phyloP scores from a whole-genome alignment of 1,284 basidiomycete genomes.

The Hymenochaete sp. region DNA sequence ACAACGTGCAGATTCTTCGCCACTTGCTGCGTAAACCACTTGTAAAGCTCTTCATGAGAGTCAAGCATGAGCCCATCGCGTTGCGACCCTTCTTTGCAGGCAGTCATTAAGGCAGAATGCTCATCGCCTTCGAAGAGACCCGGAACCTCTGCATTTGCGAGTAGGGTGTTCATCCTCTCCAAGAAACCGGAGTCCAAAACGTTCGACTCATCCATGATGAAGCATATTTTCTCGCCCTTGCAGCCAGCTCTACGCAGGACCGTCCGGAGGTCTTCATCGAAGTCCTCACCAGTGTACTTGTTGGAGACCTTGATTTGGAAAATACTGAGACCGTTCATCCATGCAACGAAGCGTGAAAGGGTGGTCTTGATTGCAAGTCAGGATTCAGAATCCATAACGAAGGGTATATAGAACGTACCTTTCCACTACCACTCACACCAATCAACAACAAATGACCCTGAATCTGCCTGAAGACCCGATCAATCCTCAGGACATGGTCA shows the following conservation, averaged over 20 bases:
- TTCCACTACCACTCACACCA: constrained; percentile 95
- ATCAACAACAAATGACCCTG: constrained; percentile 96
- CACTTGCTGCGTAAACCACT: constrained; percentile 96
- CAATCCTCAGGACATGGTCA: constrained; percentile 94
- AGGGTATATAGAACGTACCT: constrained; percentile 45
- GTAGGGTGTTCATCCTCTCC: constrained; percentile 97
- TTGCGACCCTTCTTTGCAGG: constrained; percentile 97
- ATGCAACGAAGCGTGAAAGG: constrained; percentile 95
- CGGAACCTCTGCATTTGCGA: constrained; percentile 99
- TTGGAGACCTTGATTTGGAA: constrained; percentile 99
- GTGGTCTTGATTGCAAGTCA: constrained; percentile 62
- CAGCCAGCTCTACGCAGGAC: constrained; percentile 92
- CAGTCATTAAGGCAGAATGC: constrained; percentile 93
- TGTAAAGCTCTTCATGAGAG: constrained; percentile 93
- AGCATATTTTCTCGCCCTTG: constrained; percentile 98
- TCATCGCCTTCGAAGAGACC: constrained; percentile 99
- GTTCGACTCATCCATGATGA: constrained; percentile 99
- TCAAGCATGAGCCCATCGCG: constrained; percentile 97
- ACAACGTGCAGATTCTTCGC: constrained; percentile 96
- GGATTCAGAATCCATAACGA: constrained; percentile 1
- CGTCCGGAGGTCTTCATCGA: constrained; percentile 93
- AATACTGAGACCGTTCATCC: constrained; percentile 98
- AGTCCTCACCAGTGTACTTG: constrained; percentile 96
- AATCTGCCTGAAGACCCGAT: constrained; percentile 97
- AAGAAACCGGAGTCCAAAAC: constrained; percentile 97